These are phyloP conservation scores for Elongisporangium anandrum DNA, from an alignment of 352 stramenopile species.

Conservation along the genomic window DNA sequence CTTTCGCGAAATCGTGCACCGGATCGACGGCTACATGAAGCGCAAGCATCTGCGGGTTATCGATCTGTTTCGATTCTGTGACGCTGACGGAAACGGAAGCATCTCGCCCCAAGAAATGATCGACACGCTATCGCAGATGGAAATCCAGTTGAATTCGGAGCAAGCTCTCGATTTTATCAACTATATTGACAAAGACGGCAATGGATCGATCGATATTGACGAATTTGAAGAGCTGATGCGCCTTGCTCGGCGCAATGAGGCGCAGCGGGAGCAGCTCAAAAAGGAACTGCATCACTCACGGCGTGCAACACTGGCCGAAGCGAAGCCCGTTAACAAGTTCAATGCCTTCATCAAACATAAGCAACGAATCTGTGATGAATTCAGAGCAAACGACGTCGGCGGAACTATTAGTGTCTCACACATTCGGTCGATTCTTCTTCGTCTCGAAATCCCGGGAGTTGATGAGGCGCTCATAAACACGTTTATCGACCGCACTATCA, in stretches of 20 bases:
- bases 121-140: constrained; percentile 79
- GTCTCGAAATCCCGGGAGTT: constrained; percentile 44
- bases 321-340: constrained; percentile 34
- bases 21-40: constrained; percentile 83
- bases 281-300: constrained; percentile 48
- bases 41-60: constrained; percentile 80
- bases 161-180: constrained; percentile 68
- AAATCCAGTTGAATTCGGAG: constrained; percentile 67
- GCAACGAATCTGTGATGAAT: constrained; percentile 62
- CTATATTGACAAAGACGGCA: constrained; percentile 80
- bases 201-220: constrained; percentile 81
- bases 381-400: constrained; percentile 36
- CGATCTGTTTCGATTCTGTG: constrained; percentile 84
- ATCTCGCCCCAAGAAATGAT: constrained; percentile 82
- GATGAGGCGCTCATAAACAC: constrained; percentile 42
- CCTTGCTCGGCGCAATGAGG: constrained; percentile 59
- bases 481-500: constrained; percentile 33
- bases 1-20: constrained; percentile 71
- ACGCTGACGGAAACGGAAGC: constrained; percentile 71
- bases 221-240: constrained; percentile 83
- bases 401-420: constrained; percentile 35
- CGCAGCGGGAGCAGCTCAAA: constrained; percentile 67
- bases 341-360: constrained; percentile 43
- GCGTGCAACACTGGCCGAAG: constrained; percentile 18
- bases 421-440: constrained; percentile 36